Evolutionary conservation across 2,329 filamentous ascomycete genomes (phyloP).

Genomic region (Neodidymelliopsis sp.): DNA sequence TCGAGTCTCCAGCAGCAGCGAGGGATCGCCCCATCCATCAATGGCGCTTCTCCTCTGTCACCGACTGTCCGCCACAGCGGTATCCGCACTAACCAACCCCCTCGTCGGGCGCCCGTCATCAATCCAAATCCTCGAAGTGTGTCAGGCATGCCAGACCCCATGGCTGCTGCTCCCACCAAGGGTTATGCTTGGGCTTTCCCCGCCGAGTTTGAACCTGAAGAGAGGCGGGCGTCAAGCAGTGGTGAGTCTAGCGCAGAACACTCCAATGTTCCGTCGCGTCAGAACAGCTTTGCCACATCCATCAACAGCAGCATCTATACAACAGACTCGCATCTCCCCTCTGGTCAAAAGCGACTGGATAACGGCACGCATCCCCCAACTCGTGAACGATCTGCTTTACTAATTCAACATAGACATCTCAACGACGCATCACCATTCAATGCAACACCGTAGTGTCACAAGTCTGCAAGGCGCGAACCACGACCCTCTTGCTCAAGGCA

Average conservation of each 20-base stretch:
- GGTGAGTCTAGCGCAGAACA: constrained; percentile 56
- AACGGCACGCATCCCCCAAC: constrained; percentile 58
- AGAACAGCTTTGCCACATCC: constrained; percentile 79
- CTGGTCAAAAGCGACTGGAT: constrained; percentile 75
- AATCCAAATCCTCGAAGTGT: constrained; percentile 70
- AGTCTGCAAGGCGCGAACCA: constrained; percentile 70
- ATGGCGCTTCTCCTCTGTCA: constrained; percentile 55
- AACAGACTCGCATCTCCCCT: constrained; percentile 73
- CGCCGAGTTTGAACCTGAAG: constrained; percentile 69
- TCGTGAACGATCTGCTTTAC: constrained; percentile 17
- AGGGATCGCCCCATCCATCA: constrained; percentile 52
- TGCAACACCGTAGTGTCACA: constrained; percentile 76
- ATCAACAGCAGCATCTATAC: constrained; percentile 82
- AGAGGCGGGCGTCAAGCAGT: constrained; percentile 58
- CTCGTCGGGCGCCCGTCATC: constrained; percentile 75
- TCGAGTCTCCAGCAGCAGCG: constrained; percentile 72
- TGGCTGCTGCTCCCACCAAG: constrained; percentile 79
- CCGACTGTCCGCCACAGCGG: constrained; percentile 49
- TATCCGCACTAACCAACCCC: constrained; percentile 48
- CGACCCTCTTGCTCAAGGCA: constrained; percentile 58
- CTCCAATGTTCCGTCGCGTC: constrained; percentile 68
- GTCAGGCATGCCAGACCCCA: constrained; percentile 68
- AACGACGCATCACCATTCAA: constrained; percentile 74
- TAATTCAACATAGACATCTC: constrained; percentile 48
- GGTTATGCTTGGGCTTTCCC: constrained; percentile 87